Conservation (phyloP, 1,284 basidiomycete species). For the Athelia sp. region DNA sequence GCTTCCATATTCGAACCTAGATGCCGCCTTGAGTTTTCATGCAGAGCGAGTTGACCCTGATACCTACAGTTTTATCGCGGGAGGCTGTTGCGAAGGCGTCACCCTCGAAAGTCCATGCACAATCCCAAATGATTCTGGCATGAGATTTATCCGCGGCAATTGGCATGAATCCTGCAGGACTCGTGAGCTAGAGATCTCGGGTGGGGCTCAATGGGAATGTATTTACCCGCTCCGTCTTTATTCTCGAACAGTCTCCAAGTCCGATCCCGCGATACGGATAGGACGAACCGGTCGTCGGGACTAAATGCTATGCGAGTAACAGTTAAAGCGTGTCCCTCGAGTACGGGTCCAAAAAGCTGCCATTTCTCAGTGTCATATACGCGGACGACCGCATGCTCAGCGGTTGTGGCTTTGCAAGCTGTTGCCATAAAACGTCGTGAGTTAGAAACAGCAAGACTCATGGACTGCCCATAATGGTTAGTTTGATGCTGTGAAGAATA, state of each 20-base stretch:
- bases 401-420: slow-evolving; percentile 82
- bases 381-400: slow-evolving; percentile 88
- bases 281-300: slow-evolving; percentile 70
- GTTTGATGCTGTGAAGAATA: slow-evolving; percentile 1
- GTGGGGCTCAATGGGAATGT: slow-evolving; percentile 1
- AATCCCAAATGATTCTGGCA: slow-evolving; percentile 94
- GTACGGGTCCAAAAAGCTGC: slow-evolving; percentile 63
- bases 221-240: slow-evolving; percentile 34
- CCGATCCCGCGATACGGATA: slow-evolving; percentile 89
- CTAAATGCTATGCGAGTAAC: slow-evolving; percentile 91
- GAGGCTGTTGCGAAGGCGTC: slow-evolving; percentile 89
- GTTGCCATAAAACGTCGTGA: slow-evolving; percentile 78
- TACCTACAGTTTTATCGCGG: slow-evolving; percentile 85
- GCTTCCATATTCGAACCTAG: slow-evolving; percentile 73
- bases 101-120: slow-evolving; percentile 73
- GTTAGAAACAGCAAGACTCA: slow-evolving; percentile 72
- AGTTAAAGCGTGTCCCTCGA: slow-evolving; percentile 85
- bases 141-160: slow-evolving; percentile 80
- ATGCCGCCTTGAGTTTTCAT: background rate
- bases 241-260: slow-evolving; percentile 83
- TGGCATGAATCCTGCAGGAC: slow-evolving; percentile 50
- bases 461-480: slow-evolving; percentile 44
- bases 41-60: background rate
- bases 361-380: slow-evolving; percentile 73
- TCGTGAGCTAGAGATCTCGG: background rate